Evolutionary conservation across 1,284 basidiomycete species (phyloP).

Genomic region (Bothia castanella): DNA sequence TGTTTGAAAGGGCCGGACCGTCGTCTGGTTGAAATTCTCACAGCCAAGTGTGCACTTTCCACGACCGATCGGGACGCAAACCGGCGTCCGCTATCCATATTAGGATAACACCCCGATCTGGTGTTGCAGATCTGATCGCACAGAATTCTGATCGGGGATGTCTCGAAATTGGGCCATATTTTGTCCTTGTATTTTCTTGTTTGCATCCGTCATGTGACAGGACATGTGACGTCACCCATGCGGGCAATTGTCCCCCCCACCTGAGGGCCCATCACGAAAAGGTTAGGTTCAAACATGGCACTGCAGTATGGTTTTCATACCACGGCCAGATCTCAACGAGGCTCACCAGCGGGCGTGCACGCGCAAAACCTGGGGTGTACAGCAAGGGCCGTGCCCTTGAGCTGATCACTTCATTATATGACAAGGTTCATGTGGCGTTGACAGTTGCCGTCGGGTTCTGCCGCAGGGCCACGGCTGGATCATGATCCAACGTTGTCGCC

Average conservation of each 20-base stretch:
- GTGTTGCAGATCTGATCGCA: slow-evolving; percentile 29
- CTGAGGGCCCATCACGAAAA: slow-evolving; percentile 6
- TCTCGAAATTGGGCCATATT: slow-evolving; percentile 16
- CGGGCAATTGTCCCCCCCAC: neutral
- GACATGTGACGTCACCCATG: slow-evolving; percentile 22
- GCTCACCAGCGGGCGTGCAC: neutral
- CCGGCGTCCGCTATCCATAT: slow-evolving; percentile 26
- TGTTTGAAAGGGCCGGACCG: slow-evolving; percentile 9
- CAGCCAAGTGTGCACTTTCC: slow-evolving; percentile 9
- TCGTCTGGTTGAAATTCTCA: slow-evolving; percentile 18
- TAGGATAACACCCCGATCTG: slow-evolving; percentile 20
- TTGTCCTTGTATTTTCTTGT: slow-evolving; percentile 21
- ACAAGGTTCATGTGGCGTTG: slow-evolving; percentile 32
- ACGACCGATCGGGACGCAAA: slow-evolving; percentile 15
- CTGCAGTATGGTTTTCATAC: slow-evolving; percentile 22
- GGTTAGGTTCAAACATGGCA: slow-evolving; percentile 26
- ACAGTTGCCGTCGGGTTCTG: slow-evolving; percentile 18
- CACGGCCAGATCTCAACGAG: slow-evolving; percentile 11
- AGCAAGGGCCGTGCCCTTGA: slow-evolving; percentile 17
- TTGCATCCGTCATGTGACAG: slow-evolving; percentile 25
- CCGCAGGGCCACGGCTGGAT: slow-evolving; percentile 11
- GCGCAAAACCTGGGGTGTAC: slow-evolving; percentile 9
- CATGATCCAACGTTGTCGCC: slow-evolving; percentile 8
- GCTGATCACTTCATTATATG: slow-evolving; percentile 24
- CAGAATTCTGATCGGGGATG: slow-evolving; percentile 36